Evolutionary conservation across 306 rosid species (phyloP).

Genomic region (Hippophae rhamnoides): DNA sequence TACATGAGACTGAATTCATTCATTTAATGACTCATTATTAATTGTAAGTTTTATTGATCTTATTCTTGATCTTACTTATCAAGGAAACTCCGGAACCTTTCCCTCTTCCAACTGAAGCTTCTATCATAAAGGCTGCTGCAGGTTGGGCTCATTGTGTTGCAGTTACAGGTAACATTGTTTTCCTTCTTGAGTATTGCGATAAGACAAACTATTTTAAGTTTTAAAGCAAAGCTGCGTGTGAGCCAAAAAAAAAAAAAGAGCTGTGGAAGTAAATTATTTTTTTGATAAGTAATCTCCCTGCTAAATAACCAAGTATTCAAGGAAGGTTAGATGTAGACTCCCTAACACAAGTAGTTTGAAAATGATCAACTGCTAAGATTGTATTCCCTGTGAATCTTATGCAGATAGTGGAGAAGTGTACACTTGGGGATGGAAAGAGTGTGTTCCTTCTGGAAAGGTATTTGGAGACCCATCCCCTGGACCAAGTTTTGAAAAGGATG

Average conservation of each 20-base stretch:
- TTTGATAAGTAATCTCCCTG: too few species aligned
- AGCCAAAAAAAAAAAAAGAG: too few species aligned
- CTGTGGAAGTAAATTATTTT: too few species aligned
- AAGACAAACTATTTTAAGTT: background rate
- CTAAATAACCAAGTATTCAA: too few species aligned
- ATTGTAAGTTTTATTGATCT: background rate
- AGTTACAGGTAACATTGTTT: slow-evolving; percentile 54
- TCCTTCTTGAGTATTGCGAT: slow-evolving; percentile 10
- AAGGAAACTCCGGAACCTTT: slow-evolving; percentile 92
- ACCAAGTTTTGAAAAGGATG: slow-evolving; percentile 47
- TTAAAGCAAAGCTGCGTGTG: too few species aligned
- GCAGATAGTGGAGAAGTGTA: slow-evolving; percentile 73
- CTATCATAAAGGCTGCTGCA: slow-evolving; percentile 64
- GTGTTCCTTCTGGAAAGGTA: slow-evolving; percentile 89
- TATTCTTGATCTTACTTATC: slow-evolving; percentile 23
- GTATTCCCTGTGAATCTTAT: background rate
- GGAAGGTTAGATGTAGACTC: too few species aligned
- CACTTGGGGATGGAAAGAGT: slow-evolving; percentile 99
- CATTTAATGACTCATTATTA: background rate
- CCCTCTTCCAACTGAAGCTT: slow-evolving; percentile 69
- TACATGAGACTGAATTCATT: background rate
- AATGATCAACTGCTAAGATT: background rate
- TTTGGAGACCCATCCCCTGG: slow-evolving; percentile 41
- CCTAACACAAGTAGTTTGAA: too few species aligned
- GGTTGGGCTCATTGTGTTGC: slow-evolving; percentile 97